Evolutionary conservation across 345 rosid species (phyloP).

Genomic region (Salix dunnii): DNA sequence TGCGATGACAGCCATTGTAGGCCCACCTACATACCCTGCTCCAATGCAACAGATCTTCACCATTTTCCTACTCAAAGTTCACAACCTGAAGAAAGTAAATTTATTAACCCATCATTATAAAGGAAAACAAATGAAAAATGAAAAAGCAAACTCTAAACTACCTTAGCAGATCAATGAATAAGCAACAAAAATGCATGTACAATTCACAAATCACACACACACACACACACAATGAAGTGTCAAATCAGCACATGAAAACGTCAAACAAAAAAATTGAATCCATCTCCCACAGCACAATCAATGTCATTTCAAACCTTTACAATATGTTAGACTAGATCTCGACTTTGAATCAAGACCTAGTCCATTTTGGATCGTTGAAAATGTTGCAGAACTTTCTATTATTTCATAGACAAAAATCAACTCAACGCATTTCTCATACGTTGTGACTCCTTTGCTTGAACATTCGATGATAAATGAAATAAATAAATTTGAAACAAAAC

Average conservation of each 20-base stretch:
- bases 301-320: neutral
- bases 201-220: too few species aligned
- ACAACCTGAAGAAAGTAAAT: constrained; percentile 16
- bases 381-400: too few species aligned
- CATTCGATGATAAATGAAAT: too few species aligned
- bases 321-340: neutral
- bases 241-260: neutral
- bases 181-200: too few species aligned
- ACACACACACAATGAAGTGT: neutral
- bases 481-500: too few species aligned
- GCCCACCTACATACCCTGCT: constrained; percentile 97
- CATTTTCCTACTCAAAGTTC: constrained; percentile 42
- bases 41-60: constrained; percentile 98
- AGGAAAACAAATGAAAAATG: neutral
- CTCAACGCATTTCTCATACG: too few species aligned
- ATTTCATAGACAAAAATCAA: too few species aligned
- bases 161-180: too few species aligned
- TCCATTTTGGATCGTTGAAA: too few species aligned
- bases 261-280: neutral
- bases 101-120: neutral
- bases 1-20: constrained; percentile 94
- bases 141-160: too few species aligned
- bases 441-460: too few species aligned
- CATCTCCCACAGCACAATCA: neutral
- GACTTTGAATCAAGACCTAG: neutral